Conservation (phyloP, 2,329 filamentous ascomycete genomes). For the Pestalotiopsis sp. region DNA sequence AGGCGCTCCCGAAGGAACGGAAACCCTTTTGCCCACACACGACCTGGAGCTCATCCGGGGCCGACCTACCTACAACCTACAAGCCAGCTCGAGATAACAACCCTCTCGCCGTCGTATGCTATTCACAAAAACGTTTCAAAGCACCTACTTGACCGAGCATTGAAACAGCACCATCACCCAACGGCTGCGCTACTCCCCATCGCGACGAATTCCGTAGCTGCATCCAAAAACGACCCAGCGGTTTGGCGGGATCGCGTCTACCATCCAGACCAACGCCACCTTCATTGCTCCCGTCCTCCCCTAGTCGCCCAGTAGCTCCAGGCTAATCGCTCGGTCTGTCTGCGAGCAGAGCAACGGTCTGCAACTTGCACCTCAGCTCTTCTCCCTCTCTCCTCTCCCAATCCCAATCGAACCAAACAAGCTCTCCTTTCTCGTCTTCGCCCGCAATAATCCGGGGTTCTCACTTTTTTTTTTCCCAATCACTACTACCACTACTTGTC, state of each 20-base stretch:
- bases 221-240: not conserved
- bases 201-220: not conserved
- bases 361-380: not conserved
- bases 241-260: constrained; percentile 7
- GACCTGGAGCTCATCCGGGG: too few species aligned
- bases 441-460: not conserved
- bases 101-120: too few species aligned
- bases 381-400: not conserved
- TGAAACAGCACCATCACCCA: not conserved
- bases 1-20: too few species aligned
- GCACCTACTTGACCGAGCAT: not conserved
- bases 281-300: constrained; percentile 9
- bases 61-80: too few species aligned
- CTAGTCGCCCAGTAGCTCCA: constrained; percentile 6
- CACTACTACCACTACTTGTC: not conserved
- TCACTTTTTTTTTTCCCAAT: not conserved
- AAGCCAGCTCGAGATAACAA: too few species aligned
- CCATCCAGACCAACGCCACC: constrained; percentile 12
- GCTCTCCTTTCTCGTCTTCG: not conserved
- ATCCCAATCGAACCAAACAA: not conserved
- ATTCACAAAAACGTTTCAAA: too few species aligned
- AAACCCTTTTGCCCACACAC: too few species aligned
- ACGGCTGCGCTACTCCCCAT: not conserved
- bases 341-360: constrained; percentile 1
- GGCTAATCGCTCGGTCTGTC: not conserved